Evolutionary conservation across 2,329 filamentous ascomycete genomes (phyloP).

Genomic region (Torrubiella hemipterigena): DNA sequence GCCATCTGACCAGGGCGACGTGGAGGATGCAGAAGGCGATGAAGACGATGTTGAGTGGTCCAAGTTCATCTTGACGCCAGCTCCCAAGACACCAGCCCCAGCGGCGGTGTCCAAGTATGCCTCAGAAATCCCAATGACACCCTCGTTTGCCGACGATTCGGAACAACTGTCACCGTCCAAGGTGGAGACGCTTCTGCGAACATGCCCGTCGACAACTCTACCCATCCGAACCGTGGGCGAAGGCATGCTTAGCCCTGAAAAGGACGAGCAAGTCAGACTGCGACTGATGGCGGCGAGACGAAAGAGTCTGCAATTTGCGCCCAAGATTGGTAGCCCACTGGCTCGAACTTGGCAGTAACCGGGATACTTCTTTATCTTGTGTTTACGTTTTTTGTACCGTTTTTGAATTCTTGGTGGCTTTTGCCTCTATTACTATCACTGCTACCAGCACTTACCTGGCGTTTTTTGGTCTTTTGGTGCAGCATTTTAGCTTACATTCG

Average conservation of each 20-base stretch:
- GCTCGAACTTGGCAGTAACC: constrained; percentile 38
- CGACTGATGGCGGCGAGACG: constrained; percentile 59
- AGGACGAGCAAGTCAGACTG: constrained; percentile 45
- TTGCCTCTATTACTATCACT: too few relatives aligned
- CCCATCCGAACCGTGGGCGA: constrained; percentile 25
- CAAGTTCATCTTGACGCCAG: constrained; percentile 36
- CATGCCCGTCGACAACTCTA: constrained; percentile 40
- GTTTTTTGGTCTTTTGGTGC: too few relatives aligned
- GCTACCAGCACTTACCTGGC: too few relatives aligned
- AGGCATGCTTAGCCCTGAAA: constrained; percentile 33
- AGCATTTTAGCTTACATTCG: too few relatives aligned
- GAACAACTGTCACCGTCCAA: constrained; percentile 18
- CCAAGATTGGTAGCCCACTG: constrained; percentile 62
- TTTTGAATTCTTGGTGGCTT: too few relatives aligned
- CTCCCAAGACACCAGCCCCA: constrained; percentile 46
- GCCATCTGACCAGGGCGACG: constrained; percentile 31
- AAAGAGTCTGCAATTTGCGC: constrained; percentile 69
- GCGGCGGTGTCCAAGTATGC: constrained; percentile 41
- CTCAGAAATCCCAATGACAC: constrained; percentile 35
- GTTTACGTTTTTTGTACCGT: too few relatives aligned
- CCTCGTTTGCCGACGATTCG: constrained; percentile 20
- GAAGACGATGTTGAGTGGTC: constrained; percentile 28
- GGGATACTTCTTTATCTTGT: too few relatives aligned
- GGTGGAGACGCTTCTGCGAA: constrained; percentile 33
- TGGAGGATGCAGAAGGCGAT: constrained; percentile 24